Percentiles rank a stretch among this genome's conserved stretches.
phyloP scores from a whole-genome alignment of 257 asterid genomes.

The Ehretia macrophylla region DNA sequence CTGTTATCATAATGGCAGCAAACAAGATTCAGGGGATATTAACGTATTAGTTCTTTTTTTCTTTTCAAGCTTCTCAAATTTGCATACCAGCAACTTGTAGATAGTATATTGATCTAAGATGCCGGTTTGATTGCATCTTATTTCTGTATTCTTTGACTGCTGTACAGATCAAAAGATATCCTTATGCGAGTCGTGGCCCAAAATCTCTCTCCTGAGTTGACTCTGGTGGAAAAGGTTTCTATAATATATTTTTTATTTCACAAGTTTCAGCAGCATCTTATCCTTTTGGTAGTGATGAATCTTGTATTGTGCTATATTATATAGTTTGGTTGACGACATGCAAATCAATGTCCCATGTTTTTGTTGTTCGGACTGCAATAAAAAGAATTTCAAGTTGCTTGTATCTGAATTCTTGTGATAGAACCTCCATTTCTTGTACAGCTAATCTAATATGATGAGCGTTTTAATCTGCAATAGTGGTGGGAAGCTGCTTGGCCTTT shows the following conservation, averaged over 20 bases:
- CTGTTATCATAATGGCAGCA: slow-evolving; percentile 60
- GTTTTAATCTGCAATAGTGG: not conserved
- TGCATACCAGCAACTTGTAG: not conserved
- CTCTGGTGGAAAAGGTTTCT: slow-evolving; percentile 80
- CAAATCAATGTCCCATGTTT: not conserved
- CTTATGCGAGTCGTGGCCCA: slow-evolving; percentile 89
- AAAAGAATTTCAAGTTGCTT: too few relatives aligned
- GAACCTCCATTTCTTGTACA: not conserved
- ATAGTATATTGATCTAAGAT: not conserved
- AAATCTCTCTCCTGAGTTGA: slow-evolving; percentile 85
- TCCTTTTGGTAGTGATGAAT: too few relatives aligned
- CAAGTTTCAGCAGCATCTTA: too few relatives aligned
- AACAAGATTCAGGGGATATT: slow-evolving; percentile 84
- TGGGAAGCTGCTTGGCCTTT: not conserved
- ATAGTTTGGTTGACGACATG: not conserved
- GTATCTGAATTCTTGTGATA: too few relatives aligned
- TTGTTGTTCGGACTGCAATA: too few relatives aligned
- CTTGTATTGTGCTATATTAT: not conserved
- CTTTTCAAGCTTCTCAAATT: not conserved
- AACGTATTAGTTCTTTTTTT: slow-evolving; percentile 52
- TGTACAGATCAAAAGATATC: slow-evolving; percentile 78
- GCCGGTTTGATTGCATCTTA: not conserved
- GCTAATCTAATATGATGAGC: not conserved
- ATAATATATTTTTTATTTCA: not conserved
- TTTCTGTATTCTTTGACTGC: slow-evolving; percentile 27